Conservation (phyloP, 352 stramenopile genomes). For the Phytophthora pluvialis region DNA sequence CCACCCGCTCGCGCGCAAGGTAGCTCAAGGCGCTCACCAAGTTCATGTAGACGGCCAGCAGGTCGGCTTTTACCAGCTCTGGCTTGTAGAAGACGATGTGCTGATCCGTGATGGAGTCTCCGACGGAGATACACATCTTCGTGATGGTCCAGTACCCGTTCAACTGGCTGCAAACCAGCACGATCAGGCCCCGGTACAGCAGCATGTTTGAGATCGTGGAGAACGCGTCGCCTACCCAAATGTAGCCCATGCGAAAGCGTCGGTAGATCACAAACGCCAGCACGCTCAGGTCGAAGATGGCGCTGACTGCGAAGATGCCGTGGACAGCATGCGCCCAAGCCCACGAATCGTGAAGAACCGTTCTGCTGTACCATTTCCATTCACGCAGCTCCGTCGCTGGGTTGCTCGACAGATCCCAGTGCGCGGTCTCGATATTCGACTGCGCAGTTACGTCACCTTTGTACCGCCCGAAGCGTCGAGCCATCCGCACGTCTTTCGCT, state of each 20-base stretch:
- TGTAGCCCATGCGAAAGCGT: slow-evolving; percentile 31
- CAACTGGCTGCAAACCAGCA: slow-evolving; percentile 40
- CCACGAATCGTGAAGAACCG: slow-evolving; percentile 52
- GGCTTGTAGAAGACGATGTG: slow-evolving; percentile 41
- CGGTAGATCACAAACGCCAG: slow-evolving; percentile 42
- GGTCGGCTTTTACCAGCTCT: slow-evolving; percentile 35
- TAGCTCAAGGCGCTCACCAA: slow-evolving; percentile 31
- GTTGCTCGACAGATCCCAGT: slow-evolving; percentile 32
- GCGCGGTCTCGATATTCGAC: slow-evolving; percentile 43
- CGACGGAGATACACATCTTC: slow-evolving; percentile 33
- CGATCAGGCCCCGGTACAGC: slow-evolving; percentile 37
- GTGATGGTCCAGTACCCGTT: slow-evolving; percentile 48
- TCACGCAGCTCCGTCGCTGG: slow-evolving; percentile 28
- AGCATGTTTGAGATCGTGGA: slow-evolving; percentile 42
- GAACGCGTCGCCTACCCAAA: slow-evolving; percentile 56
- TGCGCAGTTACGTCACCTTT: slow-evolving; percentile 40
- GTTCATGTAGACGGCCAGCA: slow-evolving; percentile 46
- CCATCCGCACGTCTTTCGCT: slow-evolving; percentile 32
- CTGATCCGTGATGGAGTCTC: slow-evolving; percentile 24
- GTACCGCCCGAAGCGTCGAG: slow-evolving; percentile 45
- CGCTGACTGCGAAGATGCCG: slow-evolving; percentile 33
- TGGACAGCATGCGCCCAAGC: slow-evolving; percentile 50
- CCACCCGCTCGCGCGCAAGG: slow-evolving; percentile 30
- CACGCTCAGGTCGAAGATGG: slow-evolving; percentile 35
- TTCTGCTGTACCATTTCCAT: slow-evolving; percentile 38